Evolutionary conservation across 345 rosid genomes (phyloP), one percentile per base, ranked within the genome.

Genomic region (Linum tenue): DNA sequence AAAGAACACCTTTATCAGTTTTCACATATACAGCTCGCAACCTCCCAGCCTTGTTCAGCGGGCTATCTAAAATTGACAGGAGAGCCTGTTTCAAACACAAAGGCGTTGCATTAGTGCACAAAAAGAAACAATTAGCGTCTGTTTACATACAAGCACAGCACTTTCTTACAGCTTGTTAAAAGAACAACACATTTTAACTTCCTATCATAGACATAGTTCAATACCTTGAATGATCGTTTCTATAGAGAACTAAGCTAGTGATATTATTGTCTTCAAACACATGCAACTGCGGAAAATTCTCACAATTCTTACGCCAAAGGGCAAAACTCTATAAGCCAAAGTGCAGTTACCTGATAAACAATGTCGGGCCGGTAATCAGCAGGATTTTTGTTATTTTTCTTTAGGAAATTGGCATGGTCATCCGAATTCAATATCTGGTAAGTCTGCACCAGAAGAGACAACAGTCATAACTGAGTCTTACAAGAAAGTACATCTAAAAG

Each of bases 281-380:
- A 48, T 48, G 1, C 3, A 5, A 9, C 53, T 0, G 1, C 31
- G 31, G 31, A 0, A 22, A 22, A 0, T 22, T 22, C 1, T 22
- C 31, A 22, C 31, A 22, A 22, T 1, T 0, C 31, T 22, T 22
- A 22, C 15, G n/a, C 4, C 3, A 43, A 31, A 31, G 16, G 22
- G 38, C 48, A 16, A 31, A 10, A 38, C 3, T 15, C 1, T 14
- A 1, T 10, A 16, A 2, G 4, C 35, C 10, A 48, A 58, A 58
- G 15, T 38, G 11, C 16, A 69, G 77, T 61, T 37, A 87, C 96
- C 98, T 89, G 91, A 75, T 86, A 88, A 70, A 77, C 69, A 50
- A 89, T 92, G 73, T 92, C 98, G 43, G 97, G 96, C 62, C 96
- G 67, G 77, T 84, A 92, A 69, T 89, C 88, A 56, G 85, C 88